Evolutionary conservation across 75 land plant genomes (phyloP).

Genomic region (Chamaecyparis obtusa): DNA sequence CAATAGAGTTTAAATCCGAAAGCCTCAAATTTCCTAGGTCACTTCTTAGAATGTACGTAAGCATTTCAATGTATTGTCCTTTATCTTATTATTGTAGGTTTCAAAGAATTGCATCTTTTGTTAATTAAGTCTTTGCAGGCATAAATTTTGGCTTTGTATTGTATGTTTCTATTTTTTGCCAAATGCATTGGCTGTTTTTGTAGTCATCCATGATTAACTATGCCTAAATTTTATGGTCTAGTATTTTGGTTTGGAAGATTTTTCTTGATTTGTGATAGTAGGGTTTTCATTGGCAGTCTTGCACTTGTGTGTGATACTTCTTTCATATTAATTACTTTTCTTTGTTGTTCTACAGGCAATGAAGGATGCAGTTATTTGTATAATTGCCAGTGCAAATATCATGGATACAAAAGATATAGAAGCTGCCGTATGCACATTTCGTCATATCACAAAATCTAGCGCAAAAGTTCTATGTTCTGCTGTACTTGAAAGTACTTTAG

Average conservation of each 20-base stretch:
- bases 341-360: conserved; percentile 32
- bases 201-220: not conserved
- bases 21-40: not conserved
- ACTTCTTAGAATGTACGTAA: not conserved
- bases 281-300: not conserved
- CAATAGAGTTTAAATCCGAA: not conserved
- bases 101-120: not conserved
- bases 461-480: conserved; percentile 35
- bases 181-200: not conserved
- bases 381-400: conserved; percentile 35
- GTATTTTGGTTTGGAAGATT: not conserved
- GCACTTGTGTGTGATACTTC: not conserved
- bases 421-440: conserved; percentile 30
- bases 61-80: not conserved
- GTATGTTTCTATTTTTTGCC: not conserved
- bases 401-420: conserved; percentile 33
- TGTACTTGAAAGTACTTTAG: conserved; percentile 47
- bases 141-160: not conserved
- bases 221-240: not conserved
- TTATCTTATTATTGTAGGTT: not conserved
- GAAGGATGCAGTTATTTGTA: conserved; percentile 44
- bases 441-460: conserved; percentile 28
- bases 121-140: not conserved
- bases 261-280: not conserved
- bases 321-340: not conserved